Base-by-base conservation (phyloP, 495 filamentous ascomycete genomes). In the Penicillium steckii region DNA sequence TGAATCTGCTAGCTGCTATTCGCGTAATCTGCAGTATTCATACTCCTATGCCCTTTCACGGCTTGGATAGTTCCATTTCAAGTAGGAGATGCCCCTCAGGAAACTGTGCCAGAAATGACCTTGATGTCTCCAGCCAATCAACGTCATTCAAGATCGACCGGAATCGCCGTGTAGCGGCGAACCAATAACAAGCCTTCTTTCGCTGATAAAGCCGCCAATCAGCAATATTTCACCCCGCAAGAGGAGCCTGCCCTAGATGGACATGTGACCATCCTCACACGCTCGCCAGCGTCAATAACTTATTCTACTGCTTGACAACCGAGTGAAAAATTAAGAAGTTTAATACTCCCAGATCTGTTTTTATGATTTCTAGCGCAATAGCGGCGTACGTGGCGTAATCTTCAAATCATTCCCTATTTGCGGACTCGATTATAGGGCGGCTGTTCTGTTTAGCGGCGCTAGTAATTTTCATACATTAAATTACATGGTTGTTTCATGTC, bases 261-360 rank as follows among this genome's bases (percentile, higher is more conserved):
- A 45, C 33, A 55, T 49, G 38, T 71, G 32, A 33, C 30, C 30
- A 69, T 59, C 55, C 59, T 15, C 29, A 64, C 40, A 74, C 52
- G 15, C 50, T 72, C 17, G 35, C 2, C 10, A 70, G 56, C 46
- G 42, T 69, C 15, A 56, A 53, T 29, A 57, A 63, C 23, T 66
- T 47, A n/a, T 18, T 32, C 22, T 2, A 23, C 27, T 47, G 23
- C 57, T 69, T 15, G 0, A 38, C 8, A 23, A 32, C 7, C 59
- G 62, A 45, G 66, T 62, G 17, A 64, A 63, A 44, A 67, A 67
- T 30, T n/a, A n/a, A n/a, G 38, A 62, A 37, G 71, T 21, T 46
- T 21, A n/a, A 46, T 15, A 46, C 29, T 21, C 26, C 25, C 23
- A 46, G 44, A 46, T 29, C n/a, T 32, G 25, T 46, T 29, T 46